These are phyloP conservation scores for Ceratocystis lukuohia DNA, from an alignment of 2,329 filamentous ascomycete species.

Conservation along the genomic window DNA sequence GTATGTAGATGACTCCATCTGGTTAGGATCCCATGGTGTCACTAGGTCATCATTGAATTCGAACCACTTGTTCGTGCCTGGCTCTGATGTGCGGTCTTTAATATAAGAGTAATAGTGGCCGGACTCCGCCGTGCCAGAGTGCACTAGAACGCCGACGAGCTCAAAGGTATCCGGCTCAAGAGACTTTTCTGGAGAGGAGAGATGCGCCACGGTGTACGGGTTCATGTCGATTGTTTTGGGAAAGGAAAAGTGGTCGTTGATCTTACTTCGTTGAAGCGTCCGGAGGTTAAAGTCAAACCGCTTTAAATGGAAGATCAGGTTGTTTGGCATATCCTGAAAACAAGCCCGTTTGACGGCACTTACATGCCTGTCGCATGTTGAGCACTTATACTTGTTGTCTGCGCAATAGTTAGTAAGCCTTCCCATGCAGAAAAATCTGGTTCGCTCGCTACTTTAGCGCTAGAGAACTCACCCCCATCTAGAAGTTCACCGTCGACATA, in stretches of 20 bases:
- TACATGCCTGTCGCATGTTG: slow-evolving; percentile 74
- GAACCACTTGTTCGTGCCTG: slow-evolving; percentile 50
- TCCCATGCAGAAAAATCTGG: not conserved
- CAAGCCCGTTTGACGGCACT: slow-evolving; percentile 91
- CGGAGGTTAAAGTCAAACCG: slow-evolving; percentile 70
- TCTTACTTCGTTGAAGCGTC: slow-evolving; percentile 72
- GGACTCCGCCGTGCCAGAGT: slow-evolving; percentile 82
- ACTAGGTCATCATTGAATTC: slow-evolving; percentile 93
- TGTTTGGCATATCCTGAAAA: slow-evolving; percentile 81
- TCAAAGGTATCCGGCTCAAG: slow-evolving; percentile 67
- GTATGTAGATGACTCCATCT: slow-evolving; percentile 66
- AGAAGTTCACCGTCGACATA: slow-evolving; percentile 94
- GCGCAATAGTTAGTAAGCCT: slow-evolving; percentile 22
- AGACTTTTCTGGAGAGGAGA: slow-evolving; percentile 48
- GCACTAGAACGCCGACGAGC: slow-evolving; percentile 86
- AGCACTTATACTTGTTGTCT: slow-evolving; percentile 98
- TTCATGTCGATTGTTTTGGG: slow-evolving; percentile 72
- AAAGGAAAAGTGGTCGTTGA: slow-evolving; percentile 90
- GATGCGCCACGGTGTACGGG: slow-evolving; percentile 75
- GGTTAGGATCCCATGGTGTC: slow-evolving; percentile 55
- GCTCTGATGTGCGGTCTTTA: slow-evolving; percentile 54
- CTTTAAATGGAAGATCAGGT: slow-evolving; percentile 90
- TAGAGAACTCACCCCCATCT: slow-evolving; percentile 55
- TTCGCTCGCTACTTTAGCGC: too few relatives aligned
- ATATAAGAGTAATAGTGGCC: slow-evolving; percentile 97